Conservation (phyloP, 2,329 filamentous ascomycete species). For the Incumbomyces delicatus region DNA sequence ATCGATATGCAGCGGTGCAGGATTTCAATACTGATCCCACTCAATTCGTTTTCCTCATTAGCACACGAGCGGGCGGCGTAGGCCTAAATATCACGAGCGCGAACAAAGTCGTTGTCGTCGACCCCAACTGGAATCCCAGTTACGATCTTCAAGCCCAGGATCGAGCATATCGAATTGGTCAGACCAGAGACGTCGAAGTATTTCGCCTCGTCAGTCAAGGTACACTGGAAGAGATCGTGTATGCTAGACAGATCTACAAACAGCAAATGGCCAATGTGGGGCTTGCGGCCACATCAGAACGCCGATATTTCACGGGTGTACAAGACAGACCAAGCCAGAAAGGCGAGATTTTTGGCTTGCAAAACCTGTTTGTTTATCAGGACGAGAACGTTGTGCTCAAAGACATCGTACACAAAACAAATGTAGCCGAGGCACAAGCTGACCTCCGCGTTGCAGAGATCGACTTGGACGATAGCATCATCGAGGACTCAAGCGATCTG, state of each 20-base stretch:
- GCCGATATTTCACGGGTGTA: slow-evolving; percentile 90
- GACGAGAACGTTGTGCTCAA: slow-evolving; percentile 63
- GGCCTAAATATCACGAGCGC: slow-evolving; percentile 94
- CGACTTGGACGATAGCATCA: slow-evolving; percentile 54
- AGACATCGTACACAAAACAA: slow-evolving; percentile 98
- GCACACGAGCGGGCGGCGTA: slow-evolving; percentile 83
- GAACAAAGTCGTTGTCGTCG: slow-evolving; percentile 95
- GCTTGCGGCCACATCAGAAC: slow-evolving; percentile 83
- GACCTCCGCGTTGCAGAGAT: slow-evolving; percentile 73
- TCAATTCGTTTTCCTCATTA: slow-evolving; percentile 93
- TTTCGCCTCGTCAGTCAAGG: slow-evolving; percentile 84
- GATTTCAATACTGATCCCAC: slow-evolving; percentile 80
- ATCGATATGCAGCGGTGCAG: slow-evolving; percentile 71
- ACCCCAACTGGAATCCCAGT: slow-evolving; percentile 95
- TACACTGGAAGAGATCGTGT: slow-evolving; percentile 94
- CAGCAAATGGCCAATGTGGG: slow-evolving; percentile 98
- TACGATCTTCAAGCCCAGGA: slow-evolving; percentile 95
- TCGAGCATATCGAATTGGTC: slow-evolving; percentile 89
- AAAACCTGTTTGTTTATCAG: slow-evolving; percentile 77
- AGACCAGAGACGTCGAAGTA: slow-evolving; percentile 85
- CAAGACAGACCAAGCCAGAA: slow-evolving; percentile 74
- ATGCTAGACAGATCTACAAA: slow-evolving; percentile 95
- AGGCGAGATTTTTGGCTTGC: slow-evolving; percentile 86
- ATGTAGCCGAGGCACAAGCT: slow-evolving; percentile 83
- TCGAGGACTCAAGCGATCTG: slow-evolving; percentile 37